Evolutionary conservation across 78 protist species (phyloP).

Genomic region (Speleostelium caveatum): DNA sequence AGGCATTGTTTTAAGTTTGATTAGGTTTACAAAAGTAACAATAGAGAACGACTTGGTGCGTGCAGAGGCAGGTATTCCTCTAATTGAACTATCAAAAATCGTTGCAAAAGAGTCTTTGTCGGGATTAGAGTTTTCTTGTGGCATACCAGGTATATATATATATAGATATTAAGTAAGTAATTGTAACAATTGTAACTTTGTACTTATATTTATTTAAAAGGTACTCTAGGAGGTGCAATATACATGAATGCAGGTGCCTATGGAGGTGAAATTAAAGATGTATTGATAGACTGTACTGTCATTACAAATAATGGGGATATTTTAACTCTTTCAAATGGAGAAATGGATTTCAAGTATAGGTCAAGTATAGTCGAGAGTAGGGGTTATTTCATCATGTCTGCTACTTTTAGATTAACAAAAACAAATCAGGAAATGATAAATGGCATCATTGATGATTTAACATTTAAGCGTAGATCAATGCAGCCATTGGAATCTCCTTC

Average conservation of each 20-base stretch:
- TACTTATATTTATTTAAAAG: too few species aligned
- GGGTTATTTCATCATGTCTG: neutral
- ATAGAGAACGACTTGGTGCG: neutral
- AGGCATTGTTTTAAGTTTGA: neutral
- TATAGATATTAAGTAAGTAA: too few species aligned
- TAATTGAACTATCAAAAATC: neutral
- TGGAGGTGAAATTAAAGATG: neutral
- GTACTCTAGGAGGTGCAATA: neutral
- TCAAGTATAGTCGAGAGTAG: neutral
- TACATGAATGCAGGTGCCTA: neutral
- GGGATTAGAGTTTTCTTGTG: neutral
- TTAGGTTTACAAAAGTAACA: neutral
- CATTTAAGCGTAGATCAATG: neutral
- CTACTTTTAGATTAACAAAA: neutral
- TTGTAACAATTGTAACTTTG: too few species aligned
- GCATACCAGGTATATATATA: neutral
- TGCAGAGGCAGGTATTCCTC: neutral
- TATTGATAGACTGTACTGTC: neutral
- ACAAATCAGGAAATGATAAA: neutral
- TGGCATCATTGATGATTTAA: neutral
- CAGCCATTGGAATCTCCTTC: neutral
- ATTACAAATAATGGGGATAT: neutral
- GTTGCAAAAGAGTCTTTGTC: neutral
- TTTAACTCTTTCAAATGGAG: neutral
- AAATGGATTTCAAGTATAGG: neutral